Base-by-base conservation (phyloP, 2,329 filamentous ascomycete genomes). In the Colletotrichum sansevieriae region DNA sequence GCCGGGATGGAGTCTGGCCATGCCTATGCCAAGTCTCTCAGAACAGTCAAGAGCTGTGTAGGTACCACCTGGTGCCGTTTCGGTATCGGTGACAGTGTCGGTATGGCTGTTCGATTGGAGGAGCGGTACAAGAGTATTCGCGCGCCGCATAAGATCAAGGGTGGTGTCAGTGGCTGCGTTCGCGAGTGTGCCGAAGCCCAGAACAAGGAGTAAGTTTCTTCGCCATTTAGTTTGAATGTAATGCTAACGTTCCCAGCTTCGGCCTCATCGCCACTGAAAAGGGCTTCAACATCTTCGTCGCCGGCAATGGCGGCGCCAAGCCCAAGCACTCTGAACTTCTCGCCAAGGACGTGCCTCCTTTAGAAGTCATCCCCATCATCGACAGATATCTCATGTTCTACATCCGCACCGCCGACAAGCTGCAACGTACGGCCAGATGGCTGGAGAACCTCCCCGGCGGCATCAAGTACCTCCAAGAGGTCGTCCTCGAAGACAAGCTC, bases 371-470 rank as follows among this genome's bases (percentile, higher is more conserved):
- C 9, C 89, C 93, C 1, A 92, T 97, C 66, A 84, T 97, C 3
- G 95, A 97, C 78, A 90, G 95, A 51, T 97, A 96, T 76, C 87
- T 97, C 25, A 93, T 95, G 81, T 95, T 97, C 83, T 97, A 97
- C 81, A 96, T 97, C 75, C 92, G 94, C 72, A 97, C 95, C 0
- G 94, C 93, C 51, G 94, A 97, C 82, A 94, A 92, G 76, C 88
- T 97, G 0, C 94, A 97, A 79, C 88, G 94, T 57, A 97, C 94
- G 29, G 94, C 94, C 0, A 87, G 93, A 25, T 97, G 94, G 94
- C 84, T 97, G 43, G 94, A 97, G 78, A 87, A 86, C 60, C 86
- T 97, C 0, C 94, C 94, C 0, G 94, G 94, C 6, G 94, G 94
- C 1, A 90, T 97, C 80, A 87, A 88, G 68, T 97, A 97, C 76